A percentile compares a stretch with the other conserved stretches of the same genome.
phyloP scores from a whole-genome alignment of 2,329 filamentous ascomycete species.

The Colletotrichum theobromicola region DNA sequence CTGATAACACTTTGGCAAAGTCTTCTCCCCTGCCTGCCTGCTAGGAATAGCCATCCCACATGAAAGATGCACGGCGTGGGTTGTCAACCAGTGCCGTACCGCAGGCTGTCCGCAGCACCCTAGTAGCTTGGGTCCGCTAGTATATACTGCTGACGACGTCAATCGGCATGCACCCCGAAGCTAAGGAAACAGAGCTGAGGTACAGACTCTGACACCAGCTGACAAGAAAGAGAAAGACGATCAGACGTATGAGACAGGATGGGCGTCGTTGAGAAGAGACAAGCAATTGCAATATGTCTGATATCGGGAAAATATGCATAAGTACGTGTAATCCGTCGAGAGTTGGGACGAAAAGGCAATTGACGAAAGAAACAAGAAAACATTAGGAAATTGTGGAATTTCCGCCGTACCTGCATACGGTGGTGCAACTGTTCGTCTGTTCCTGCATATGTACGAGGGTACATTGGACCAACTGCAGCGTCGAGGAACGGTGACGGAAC shows the following conservation, averaged over 20 bases:
- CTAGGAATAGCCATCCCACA: neutral
- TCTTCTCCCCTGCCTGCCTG: neutral
- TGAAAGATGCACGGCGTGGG: neutral
- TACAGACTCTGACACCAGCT: neutral
- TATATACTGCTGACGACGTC: neutral
- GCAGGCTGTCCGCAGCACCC: too few relatives aligned
- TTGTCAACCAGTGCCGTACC: neutral
- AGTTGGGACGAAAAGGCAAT: neutral
- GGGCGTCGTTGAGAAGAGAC: neutral
- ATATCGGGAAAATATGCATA: neutral
- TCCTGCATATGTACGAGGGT: constrained; percentile 18
- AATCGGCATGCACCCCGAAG: neutral
- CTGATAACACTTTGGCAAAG: neutral
- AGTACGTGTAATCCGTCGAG: neutral
- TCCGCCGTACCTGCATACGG: constrained; percentile 20
- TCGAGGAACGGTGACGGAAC: neutral
- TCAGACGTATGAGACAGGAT: neutral
- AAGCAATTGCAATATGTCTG: neutral
- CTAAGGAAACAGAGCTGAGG: neutral
- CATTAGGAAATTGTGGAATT: neutral
- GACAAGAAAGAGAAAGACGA: neutral
- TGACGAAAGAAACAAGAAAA: neutral
- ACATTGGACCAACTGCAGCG: neutral
- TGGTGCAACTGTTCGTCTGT: constrained; percentile 12
- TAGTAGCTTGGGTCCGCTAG: neutral